Evolutionary conservation across 2,329 filamentous ascomycete genomes (phyloP).

Genomic region (Venturia nashicola): DNA sequence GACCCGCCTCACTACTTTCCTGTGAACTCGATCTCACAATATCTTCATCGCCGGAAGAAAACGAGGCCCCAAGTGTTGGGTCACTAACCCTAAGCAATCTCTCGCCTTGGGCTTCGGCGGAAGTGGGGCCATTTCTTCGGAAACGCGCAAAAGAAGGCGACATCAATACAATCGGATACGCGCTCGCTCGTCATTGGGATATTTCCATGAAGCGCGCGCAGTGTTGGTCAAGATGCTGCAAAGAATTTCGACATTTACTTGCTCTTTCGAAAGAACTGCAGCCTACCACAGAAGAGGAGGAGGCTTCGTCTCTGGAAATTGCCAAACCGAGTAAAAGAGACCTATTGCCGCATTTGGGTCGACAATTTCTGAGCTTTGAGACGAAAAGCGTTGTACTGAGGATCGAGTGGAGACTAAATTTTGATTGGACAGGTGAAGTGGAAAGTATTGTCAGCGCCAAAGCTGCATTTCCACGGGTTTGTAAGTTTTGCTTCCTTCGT

Average conservation of each 20-base stretch:
- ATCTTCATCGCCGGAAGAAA: constrained; percentile 30
- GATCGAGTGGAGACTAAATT: constrained; percentile 50
- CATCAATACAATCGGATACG: constrained; percentile 50
- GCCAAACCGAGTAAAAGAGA: constrained; percentile 29
- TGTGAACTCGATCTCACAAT: constrained; percentile 44
- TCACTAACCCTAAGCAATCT: constrained; percentile 42
- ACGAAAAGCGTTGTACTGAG: constrained; percentile 33
- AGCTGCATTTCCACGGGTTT: constrained; percentile 47
- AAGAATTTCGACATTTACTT: constrained; percentile 1
- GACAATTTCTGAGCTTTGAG: constrained; percentile 18
- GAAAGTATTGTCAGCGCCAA: constrained; percentile 44
- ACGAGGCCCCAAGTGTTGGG: constrained; percentile 37
- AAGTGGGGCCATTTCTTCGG: constrained; percentile 44
- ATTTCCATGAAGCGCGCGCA: constrained; percentile 46
- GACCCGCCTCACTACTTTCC: constrained; percentile 43
- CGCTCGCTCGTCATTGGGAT: constrained; percentile 56
- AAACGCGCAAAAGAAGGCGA: constrained; percentile 34
- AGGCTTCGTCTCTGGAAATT: constrained; percentile 13
- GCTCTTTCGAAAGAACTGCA: constrained; percentile 11
- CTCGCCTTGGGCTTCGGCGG: constrained; percentile 44
- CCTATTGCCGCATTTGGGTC: constrained; percentile 34
- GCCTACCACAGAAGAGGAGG: neutral
- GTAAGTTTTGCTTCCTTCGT: constrained; percentile 35
- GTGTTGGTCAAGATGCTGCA: constrained; percentile 39
- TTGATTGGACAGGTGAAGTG: constrained; percentile 65